Conservation (phyloP, 75 land plant species). For the Picea sitchensis region DNA sequence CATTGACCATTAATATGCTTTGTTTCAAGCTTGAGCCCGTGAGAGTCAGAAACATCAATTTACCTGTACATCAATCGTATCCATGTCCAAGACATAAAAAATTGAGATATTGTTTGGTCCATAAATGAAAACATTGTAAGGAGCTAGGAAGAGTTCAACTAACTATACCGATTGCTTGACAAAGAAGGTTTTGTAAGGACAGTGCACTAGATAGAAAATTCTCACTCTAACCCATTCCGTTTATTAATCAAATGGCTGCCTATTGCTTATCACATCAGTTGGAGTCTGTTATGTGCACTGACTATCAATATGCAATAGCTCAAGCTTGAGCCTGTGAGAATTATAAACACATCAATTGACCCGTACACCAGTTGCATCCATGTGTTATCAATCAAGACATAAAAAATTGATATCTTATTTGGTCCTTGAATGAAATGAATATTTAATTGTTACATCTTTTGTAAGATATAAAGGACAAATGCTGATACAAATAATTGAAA, state of each 20-base stretch:
- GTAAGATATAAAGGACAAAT: neutral
- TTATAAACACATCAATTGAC: neutral
- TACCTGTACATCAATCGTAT: neutral
- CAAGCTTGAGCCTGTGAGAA: neutral
- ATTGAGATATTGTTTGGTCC: neutral
- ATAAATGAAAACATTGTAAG: neutral
- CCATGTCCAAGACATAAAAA: neutral
- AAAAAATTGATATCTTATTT: neutral
- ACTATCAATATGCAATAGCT: neutral
- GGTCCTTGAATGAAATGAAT: neutral
- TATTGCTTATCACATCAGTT: neutral
- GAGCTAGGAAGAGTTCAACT: no score
- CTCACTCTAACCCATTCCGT: no score
- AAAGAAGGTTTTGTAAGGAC: no score
- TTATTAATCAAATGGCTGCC: neutral
- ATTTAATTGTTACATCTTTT: neutral
- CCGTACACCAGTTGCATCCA: neutral
- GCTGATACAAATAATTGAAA: neutral
- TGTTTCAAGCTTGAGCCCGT: neutral
- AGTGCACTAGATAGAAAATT: no score
- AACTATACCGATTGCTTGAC: no score
- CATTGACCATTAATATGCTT: neutral
- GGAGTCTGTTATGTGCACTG: neutral
- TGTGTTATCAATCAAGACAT: neutral
- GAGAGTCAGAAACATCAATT: neutral